Conservation (phyloP, 2,329 filamentous ascomycete species). For the Leptographium procerum region DNA sequence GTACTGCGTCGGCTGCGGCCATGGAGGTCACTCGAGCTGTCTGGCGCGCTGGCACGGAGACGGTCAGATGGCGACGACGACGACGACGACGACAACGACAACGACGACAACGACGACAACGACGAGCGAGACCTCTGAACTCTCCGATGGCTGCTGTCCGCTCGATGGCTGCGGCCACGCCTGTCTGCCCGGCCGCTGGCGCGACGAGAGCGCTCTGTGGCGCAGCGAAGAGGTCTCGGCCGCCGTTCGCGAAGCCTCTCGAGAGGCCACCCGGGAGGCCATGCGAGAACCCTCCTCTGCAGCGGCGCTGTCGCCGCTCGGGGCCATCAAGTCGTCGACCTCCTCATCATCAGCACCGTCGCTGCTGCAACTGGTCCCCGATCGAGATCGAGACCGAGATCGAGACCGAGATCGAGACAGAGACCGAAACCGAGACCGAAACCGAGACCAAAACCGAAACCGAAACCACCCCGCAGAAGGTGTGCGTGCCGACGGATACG, state of each 20-base stretch:
- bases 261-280: neutral
- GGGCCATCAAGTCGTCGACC: neutral
- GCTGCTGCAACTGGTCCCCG: neutral
- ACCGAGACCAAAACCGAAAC: neutral
- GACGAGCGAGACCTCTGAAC: constrained; percentile 13
- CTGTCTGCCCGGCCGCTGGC: constrained; percentile 47
- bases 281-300: no score
- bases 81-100: neutral
- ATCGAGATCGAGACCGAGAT: neutral
- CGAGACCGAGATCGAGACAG: neutral
- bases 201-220: constrained; percentile 32
- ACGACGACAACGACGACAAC: neutral
- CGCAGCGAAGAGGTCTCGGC: constrained; percentile 42
- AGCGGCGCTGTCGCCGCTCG: neutral
- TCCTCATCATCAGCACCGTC: neutral
- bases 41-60: constrained; percentile 44
- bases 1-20: constrained; percentile 51
- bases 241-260: neutral
- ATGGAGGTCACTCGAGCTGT: constrained; percentile 51
- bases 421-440: neutral
- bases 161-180: constrained; percentile 55
- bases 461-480: constrained; percentile 8
- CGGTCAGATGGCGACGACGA: no score
- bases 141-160: constrained; percentile 48
- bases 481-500: constrained; percentile 37